Conservation (phyloP, 148 eudicot species). For the Cornus suecica region DNA sequence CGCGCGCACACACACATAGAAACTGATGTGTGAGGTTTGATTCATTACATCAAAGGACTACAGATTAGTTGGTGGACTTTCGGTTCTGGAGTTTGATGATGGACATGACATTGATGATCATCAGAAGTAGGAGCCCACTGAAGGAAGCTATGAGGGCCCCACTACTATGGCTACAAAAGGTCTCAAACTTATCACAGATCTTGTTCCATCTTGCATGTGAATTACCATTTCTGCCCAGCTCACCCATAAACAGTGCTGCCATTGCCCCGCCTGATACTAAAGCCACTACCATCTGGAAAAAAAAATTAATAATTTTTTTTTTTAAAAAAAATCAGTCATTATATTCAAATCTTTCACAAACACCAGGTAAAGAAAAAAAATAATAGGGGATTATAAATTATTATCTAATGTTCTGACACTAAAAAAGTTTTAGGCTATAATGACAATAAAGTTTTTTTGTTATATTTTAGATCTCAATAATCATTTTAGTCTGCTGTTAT, state of each 20-base stretch:
- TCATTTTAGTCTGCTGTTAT: too few species aligned
- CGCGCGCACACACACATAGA: too few species aligned
- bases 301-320: too few species aligned
- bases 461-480: too few species aligned
- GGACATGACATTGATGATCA: constrained; percentile 17
- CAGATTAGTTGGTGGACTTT: constrained; percentile 12
- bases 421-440: too few species aligned
- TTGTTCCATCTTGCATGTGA: constrained; percentile 78
- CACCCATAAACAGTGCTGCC: constrained; percentile 71
- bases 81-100: constrained; percentile 27
- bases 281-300: constrained; percentile 38
- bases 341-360: too few species aligned
- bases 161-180: constrained; percentile 48
- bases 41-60: constrained; percentile 13
- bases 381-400: background rate
- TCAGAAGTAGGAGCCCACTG: constrained; percentile 40
- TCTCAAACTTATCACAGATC: constrained; percentile 61
- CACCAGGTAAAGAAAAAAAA: background rate
- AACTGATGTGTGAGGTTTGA: too few species aligned
- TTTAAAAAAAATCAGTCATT: too few species aligned
- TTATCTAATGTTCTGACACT: too few species aligned
- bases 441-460: too few species aligned
- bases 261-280: constrained; percentile 50
- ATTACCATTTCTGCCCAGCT: constrained; percentile 69
- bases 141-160: constrained; percentile 62